Base-by-base conservation (phyloP, 345 rosid species). In the Rhizophora apiculata region DNA sequence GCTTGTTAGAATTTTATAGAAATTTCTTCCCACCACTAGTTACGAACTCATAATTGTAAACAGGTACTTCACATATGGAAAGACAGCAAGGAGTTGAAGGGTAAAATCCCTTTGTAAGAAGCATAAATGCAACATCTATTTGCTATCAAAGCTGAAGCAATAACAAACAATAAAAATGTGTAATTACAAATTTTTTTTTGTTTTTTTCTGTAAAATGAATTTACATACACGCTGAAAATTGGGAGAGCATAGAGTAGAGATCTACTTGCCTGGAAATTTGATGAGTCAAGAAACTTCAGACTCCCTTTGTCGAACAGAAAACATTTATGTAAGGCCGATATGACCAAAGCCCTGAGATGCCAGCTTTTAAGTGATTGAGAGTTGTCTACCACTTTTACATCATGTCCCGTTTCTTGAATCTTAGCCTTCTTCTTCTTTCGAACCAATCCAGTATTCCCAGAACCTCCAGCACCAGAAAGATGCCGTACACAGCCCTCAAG, bases 381-480 rank as follows among this genome's bases (percentile, higher is more conserved):
- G 48, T 36, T 62, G 72, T 70, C 68, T 56, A 60, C 67, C 21
- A 68, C 83, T 55, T 67, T 75, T 56, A 61, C 27, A 65, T 67
- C 31, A 64, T 19, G 69, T 43, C 68, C 74, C 15, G 75, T 78
- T 79, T 86, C 89, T 77, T 79, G 86, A 63, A 81, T 79, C 75
- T 85, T 92, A 36, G 88, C 86, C 70, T 89, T 94, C 88, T 92
- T 95, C 69, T 88, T 92, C 86, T 88, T 92, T 75, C 79, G 73
- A 76, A 61, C 79, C 72, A 70, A 75, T 74, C 72, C 78, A 73
- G 84, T 73, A 75, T 72, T 58, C 63, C 65, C 65, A 19, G 51
- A 66, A 64, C 69, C 83, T 52, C 60, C 83, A 16, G 75, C 60
- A 74, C 72, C 83, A 72, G 81, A 71, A 77, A 95, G 99, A 77